Evolutionary conservation across 805 yeast genomes (phyloP), one percentile per base, ranked within the genome.

Genomic region (Candida verbasci): DNA sequence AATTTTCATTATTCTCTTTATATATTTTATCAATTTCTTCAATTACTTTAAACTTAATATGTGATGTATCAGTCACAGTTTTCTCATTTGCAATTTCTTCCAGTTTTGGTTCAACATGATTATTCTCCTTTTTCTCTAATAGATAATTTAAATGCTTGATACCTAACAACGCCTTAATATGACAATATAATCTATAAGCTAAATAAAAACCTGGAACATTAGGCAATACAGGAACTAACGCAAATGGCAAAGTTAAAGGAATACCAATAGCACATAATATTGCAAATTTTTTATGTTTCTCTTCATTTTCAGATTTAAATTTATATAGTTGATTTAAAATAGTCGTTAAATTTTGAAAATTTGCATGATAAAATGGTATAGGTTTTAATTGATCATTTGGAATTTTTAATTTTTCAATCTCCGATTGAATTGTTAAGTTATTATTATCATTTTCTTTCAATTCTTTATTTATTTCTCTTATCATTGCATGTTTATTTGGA

Each of bases 141-240:
- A 89, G 62, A 35, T 71, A 72, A 23, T 69, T 60, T 42, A 89
- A 59, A 52, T 86, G 93, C 43, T 70, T 65, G 4, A 86, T 83
- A 0, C 96, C 96, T 28, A 75, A 55, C 42, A 72, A 65, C 0
- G 96, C 96, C 48, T 82, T 83, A 53, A 80, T 70, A 55, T 91
- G 86, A 54, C 96, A 86, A 62, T 87, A 89, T 14, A 83, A 70
- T 42, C 97, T 69, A 54, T 83, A 89, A 3, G 83, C 69, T 29
- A 89, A 59, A 50, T 87, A 91, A 52, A 91, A 83, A 0, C 96
- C 96, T 0, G 97, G 97, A 15, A 89, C 75, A 49, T 89, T 89
- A 15, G 97, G 97, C 3, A 88, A 56, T n/a, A 89, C 68, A 0
- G 97, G 97, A 0, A 91, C 52, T 29, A 87, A 48, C 0, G 86